Evolutionary conservation across 1,284 basidiomycete genomes (phyloP).

Genomic region (Ceratobasidium sp.): DNA sequence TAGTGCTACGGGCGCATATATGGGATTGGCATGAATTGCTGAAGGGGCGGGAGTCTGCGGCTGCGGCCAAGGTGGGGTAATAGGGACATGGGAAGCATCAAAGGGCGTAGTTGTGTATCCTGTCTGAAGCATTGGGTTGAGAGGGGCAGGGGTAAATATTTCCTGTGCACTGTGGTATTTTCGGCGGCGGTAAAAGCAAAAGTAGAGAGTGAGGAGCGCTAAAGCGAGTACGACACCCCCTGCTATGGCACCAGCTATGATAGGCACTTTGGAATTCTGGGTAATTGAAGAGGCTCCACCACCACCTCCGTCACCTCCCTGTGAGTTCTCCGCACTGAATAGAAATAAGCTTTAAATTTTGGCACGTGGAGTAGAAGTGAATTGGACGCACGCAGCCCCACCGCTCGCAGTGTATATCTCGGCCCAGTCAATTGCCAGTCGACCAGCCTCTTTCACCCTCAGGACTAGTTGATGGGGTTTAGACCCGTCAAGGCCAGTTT

Average conservation of each 20-base stretch:
- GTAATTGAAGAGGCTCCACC: neutral
- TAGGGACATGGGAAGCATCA: neutral
- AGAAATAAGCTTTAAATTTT: neutral
- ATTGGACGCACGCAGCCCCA: neutral
- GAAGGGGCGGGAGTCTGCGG: slow-evolving; percentile 9
- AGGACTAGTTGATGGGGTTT: slow-evolving; percentile 18
- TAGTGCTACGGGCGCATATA: neutral
- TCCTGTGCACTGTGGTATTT: neutral
- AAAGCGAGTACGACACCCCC: slow-evolving; percentile 18
- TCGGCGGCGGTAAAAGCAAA: slow-evolving; percentile 16
- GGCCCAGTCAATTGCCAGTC: slow-evolving; percentile 27
- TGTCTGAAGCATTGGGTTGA: neutral
- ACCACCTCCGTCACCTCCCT: neutral
- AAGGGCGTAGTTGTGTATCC: slow-evolving; percentile 3
- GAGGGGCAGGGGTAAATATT: neutral
- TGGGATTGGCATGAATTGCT: neutral
- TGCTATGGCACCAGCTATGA: slow-evolving; percentile 21
- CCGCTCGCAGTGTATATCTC: slow-evolving; percentile 11
- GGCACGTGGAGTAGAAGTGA: neutral
- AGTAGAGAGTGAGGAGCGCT: slow-evolving; percentile 2
- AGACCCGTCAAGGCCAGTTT: slow-evolving; percentile 2
- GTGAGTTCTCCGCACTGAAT: neutral
- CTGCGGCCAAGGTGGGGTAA: slow-evolving; percentile 8
- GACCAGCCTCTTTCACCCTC: slow-evolving; percentile 14
- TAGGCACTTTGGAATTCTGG: neutral